Conservation (phyloP, 2,329 filamentous ascomycete species). For the Didymella arachidicola region DNA sequence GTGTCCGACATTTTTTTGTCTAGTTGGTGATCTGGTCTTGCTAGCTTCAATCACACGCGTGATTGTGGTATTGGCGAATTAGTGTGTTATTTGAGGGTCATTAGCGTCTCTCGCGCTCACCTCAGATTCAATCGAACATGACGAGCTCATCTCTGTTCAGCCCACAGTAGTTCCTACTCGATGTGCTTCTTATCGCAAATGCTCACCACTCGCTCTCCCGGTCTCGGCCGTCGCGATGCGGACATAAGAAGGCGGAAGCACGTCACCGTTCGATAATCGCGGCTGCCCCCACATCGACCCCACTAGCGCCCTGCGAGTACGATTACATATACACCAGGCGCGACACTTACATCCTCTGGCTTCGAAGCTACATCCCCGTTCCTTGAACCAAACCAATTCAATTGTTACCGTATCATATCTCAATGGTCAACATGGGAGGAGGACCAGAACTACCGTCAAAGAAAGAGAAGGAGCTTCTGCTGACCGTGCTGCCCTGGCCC, state of each 20-base stretch:
- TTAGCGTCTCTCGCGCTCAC: neutral
- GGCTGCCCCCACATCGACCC: constrained; percentile 4
- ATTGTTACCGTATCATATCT: neutral
- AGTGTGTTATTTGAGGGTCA: neutral
- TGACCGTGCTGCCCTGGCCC: constrained; percentile 55
- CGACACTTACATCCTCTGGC: neutral
- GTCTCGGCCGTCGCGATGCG: constrained; percentile 12
- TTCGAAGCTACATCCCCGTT: neutral
- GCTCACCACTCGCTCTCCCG: constrained; percentile 4
- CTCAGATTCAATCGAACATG: neutral
- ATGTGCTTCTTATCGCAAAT: neutral
- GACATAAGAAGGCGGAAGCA: constrained; percentile 17
- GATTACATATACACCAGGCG: constrained; percentile 3
- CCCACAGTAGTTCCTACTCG: neutral
- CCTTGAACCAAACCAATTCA: neutral
- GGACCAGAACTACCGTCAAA: constrained; percentile 42
- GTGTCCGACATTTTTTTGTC: too few species aligned
- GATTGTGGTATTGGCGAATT: neutral
- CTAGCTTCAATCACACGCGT: too few species aligned
- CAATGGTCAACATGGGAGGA: constrained; percentile 56
- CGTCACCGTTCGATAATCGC: constrained; percentile 8
- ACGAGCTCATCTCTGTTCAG: neutral
- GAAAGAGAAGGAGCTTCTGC: constrained; percentile 44
- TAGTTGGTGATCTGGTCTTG: too few species aligned
- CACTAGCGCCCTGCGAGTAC: constrained; percentile 4